Conservation (phyloP, 1,284 basidiomycete genomes). For the Stygiomarasmius scandens region DNA sequence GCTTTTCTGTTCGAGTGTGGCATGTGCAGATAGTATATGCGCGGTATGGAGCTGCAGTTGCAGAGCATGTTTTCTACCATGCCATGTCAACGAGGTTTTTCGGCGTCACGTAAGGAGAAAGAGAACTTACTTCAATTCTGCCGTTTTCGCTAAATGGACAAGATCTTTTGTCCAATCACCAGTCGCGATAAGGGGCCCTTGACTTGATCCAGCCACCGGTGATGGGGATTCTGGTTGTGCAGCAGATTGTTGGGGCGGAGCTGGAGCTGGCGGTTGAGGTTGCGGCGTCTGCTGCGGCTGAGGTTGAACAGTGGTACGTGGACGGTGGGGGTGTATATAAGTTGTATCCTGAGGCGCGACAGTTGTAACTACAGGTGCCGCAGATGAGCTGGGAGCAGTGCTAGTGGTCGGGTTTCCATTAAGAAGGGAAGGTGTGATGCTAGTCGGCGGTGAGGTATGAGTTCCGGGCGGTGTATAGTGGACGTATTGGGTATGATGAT, state of each 20-base stretch:
- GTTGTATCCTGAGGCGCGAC: conserved; percentile 14
- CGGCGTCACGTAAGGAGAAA: conserved; percentile 10
- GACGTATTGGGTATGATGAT: conserved; percentile 9
- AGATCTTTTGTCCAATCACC: conserved; percentile 85
- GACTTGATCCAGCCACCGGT: neutral
- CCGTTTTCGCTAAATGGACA: conserved; percentile 79
- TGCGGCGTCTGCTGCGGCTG: neutral
- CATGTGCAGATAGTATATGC: conserved; percentile 81
- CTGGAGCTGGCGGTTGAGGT: neutral
- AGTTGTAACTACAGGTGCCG: conserved; percentile 3
- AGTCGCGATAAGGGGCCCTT: conserved; percentile 60
- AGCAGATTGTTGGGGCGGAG: neutral
- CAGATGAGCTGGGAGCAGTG: neutral
- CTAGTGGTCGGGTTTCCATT: conserved; percentile 2
- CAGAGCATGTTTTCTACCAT: conserved; percentile 72
- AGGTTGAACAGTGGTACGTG: neutral
- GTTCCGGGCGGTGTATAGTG: conserved; percentile 5
- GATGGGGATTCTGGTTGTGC: neutral
- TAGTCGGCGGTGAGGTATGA: neutral
- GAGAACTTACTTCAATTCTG: conserved; percentile 68
- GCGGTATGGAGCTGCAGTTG: conserved; percentile 81
- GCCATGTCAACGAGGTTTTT: too few relatives aligned
- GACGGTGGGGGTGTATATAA: neutral
- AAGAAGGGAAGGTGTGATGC: neutral
- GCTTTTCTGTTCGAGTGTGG: conserved; percentile 72